These are phyloP conservation scores for Saccharomycopsis sp. DNA, from an alignment of 805 yeast genomes.

Conservation along the genomic window DNA sequence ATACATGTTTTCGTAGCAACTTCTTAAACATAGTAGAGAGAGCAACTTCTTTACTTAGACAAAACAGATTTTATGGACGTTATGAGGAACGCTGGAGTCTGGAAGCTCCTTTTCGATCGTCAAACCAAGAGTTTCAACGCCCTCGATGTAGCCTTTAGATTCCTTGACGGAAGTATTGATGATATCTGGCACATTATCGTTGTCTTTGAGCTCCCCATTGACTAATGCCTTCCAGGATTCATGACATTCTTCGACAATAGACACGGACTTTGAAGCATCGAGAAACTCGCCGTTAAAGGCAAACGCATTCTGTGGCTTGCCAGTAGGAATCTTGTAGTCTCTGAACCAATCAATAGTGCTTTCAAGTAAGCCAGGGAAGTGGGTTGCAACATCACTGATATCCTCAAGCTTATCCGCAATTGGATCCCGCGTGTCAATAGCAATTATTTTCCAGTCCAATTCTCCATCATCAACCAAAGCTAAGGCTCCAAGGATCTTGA, in stretches of 20 bases:
- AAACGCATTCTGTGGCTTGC: slow-evolving; percentile 68
- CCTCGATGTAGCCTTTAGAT: slow-evolving; percentile 40
- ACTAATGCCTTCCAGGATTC: slow-evolving; percentile 61
- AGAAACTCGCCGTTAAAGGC: slow-evolving; percentile 67
- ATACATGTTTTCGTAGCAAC: too few species aligned
- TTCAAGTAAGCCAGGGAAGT: slow-evolving; percentile 65
- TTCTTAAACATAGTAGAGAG: too few species aligned
- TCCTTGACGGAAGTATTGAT: slow-evolving; percentile 53
- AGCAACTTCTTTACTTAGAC: slow-evolving; percentile 13
- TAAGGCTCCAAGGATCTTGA: slow-evolving; percentile 67
- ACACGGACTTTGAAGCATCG: slow-evolving; percentile 51
- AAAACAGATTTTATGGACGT: slow-evolving; percentile 33
- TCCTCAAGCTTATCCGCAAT: slow-evolving; percentile 52
- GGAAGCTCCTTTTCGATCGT: slow-evolving; percentile 22
- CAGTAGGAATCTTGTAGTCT: slow-evolving; percentile 77
- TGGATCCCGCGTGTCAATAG: slow-evolving; percentile 61
- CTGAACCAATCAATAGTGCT: slow-evolving; percentile 75
- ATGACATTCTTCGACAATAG: slow-evolving; percentile 56
- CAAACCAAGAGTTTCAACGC: slow-evolving; percentile 25
- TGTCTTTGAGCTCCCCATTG: slow-evolving; percentile 28
- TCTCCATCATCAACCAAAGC: slow-evolving; percentile 91
- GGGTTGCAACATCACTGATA: slow-evolving; percentile 58
- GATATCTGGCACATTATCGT: slow-evolving; percentile 14
- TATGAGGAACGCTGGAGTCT: slow-evolving; percentile 35
- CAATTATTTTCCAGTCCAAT: slow-evolving; percentile 89